Conservation (phyloP, 2,329 filamentous ascomycete species). For the Penicillium capsulatum region DNA sequence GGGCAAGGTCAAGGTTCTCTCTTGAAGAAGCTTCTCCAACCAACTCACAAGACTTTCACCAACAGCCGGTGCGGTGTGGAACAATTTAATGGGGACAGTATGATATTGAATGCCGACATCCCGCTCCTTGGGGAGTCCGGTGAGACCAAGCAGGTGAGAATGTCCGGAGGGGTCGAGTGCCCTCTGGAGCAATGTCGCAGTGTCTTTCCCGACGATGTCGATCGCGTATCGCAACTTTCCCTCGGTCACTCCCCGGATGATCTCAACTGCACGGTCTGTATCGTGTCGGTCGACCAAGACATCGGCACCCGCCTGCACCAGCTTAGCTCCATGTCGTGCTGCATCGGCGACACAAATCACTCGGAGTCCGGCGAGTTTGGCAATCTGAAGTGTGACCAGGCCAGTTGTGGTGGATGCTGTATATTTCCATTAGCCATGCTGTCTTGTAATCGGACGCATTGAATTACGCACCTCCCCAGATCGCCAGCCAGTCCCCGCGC, state of each 20-base stretch:
- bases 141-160: slow-evolving; percentile 63
- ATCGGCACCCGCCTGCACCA: slow-evolving; percentile 55
- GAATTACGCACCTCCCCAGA: slow-evolving; percentile 62
- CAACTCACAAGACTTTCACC: slow-evolving; percentile 62
- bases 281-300: slow-evolving; percentile 67
- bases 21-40: slow-evolving; percentile 62
- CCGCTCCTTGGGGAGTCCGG: slow-evolving; percentile 60
- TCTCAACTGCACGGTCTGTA: slow-evolving; percentile 59
- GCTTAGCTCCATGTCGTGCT: slow-evolving; percentile 59
- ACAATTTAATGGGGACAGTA: slow-evolving; percentile 69
- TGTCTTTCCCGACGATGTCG: slow-evolving; percentile 64
- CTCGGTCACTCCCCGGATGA: slow-evolving; percentile 58
- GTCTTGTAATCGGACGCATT: background rate
- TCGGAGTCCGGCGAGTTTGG: slow-evolving; percentile 60
- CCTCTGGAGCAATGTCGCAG: slow-evolving; percentile 55
- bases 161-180: slow-evolving; percentile 40
- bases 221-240: slow-evolving; percentile 62
- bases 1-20: slow-evolving; percentile 53
- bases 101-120: slow-evolving; percentile 52
- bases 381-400: slow-evolving; percentile 62
- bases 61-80: slow-evolving; percentile 62
- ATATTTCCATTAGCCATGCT: slow-evolving; percentile 4
- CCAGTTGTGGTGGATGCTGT: slow-evolving; percentile 65
- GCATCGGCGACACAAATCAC: slow-evolving; percentile 65
- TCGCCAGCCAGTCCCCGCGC: slow-evolving; percentile 64